Evolutionary conservation across 108 stramenopile genomes (phyloP), one percentile per base, ranked within the genome.

Genomic region (Schizochytrium sp.): DNA sequence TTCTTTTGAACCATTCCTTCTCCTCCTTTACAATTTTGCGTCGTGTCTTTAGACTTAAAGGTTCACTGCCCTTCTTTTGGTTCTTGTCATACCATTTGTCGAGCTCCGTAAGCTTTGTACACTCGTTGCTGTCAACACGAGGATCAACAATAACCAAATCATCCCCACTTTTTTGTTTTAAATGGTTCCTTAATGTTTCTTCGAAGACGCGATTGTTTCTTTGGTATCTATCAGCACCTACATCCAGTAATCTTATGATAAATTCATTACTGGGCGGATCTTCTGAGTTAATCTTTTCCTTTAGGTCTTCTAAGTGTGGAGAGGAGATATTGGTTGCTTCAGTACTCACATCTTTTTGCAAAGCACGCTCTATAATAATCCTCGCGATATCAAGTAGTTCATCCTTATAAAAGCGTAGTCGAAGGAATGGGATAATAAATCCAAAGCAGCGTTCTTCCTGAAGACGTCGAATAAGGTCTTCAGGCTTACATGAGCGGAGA

Each of bases 71-170:
- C 40, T 41, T 41, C 42, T 41, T 28, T 0, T 41, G 49, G 46
- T 28, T 83, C 50, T 53, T 19, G 8, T 2, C 50, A n/a, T 19
- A n/a, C 73, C 73, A 83, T n/a, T 83, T 28, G 73, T 83, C 73
- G 50, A 83, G 19, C 10, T 46, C 28, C n/a, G 73, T 83, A 7
- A 83, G 73, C 4, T 3, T n/a, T 4, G 73, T 53, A 0, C 73
- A 28, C 28, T 28, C 28, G 28, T 28, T 28, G 28, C 28, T 28
- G 28, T 28, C 50, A 40, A 19, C 50, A n/a, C n/a, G 8, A 2
- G 73, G 73, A n/a, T 83, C 73, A 53, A 83, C 73, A 28, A 83
- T 19, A 0, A 83, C 53, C 50, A 83, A 10, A 46, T 83, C 73
- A 28, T 83, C 3, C 50, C 53, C 73, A 2, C 55, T 83, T 83